Conservation (phyloP, 257 asterid genomes). For the Nicotiana attenuata region DNA sequence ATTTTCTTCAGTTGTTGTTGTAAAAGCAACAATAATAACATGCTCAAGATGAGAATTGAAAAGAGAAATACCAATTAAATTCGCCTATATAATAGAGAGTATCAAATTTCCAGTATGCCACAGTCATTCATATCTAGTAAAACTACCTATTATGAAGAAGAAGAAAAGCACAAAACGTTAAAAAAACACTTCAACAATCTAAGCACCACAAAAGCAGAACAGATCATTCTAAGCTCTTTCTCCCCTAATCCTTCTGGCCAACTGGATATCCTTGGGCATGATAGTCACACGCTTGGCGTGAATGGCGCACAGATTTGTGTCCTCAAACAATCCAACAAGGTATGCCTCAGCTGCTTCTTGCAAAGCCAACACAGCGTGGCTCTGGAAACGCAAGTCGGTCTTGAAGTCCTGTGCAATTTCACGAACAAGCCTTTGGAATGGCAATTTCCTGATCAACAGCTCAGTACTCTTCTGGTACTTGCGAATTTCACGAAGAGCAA, state of each 20-base stretch:
- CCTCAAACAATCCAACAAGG: constrained; percentile 29
- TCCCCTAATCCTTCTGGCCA: constrained; percentile 26
- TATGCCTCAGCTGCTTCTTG: constrained; percentile 30
- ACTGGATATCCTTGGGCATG: constrained; percentile 26
- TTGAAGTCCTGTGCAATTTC: constrained; percentile 25
- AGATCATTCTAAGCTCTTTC: constrained; percentile 18
- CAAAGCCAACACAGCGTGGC: constrained; percentile 24
- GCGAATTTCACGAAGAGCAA: constrained; percentile 25
- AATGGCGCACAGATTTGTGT: constrained; percentile 23
- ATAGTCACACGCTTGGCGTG: constrained; percentile 27
- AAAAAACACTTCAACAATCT: not conserved
- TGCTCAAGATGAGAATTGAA: too few species aligned
- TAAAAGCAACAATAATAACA: too few species aligned
- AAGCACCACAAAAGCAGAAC: not conserved
- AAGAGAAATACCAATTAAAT: not conserved
- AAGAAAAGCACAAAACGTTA: not conserved
- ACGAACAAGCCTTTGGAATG: constrained; percentile 29
- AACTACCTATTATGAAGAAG: not conserved
- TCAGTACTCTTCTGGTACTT: constrained; percentile 30
- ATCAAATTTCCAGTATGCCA: not conserved
- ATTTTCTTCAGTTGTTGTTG: too few species aligned
- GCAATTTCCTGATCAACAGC: constrained; percentile 22
- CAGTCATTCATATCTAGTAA: not conserved
- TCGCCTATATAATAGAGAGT: not conserved
- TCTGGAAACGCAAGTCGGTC: constrained; percentile 27